These are phyloP conservation scores for Urochloa ruziziensis DNA, from an alignment of 176 grass and related monocot species.

Conservation along the genomic window DNA sequence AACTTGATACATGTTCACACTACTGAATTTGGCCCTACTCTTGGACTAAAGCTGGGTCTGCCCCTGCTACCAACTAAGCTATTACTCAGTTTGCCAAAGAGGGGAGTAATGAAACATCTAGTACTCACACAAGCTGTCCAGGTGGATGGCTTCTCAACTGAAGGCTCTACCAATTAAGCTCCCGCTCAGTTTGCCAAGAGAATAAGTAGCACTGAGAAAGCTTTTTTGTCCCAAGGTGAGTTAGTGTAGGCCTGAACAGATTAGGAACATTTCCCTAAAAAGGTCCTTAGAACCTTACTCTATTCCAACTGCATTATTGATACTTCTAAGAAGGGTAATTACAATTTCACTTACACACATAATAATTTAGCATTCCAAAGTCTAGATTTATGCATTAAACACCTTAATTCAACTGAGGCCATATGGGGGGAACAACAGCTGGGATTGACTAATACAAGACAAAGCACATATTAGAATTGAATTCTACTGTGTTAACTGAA, in stretches of 20 bases:
- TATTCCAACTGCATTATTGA: not conserved
- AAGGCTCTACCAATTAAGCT: not conserved
- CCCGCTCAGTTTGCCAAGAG: not conserved
- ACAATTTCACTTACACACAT: not conserved
- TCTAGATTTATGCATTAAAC: constrained; percentile 12
- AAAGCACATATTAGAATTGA: not conserved
- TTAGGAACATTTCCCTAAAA: not conserved
- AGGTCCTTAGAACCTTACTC: not conserved
- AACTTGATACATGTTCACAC: too few species aligned
- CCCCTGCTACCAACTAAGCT: too few species aligned
- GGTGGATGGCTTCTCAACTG: not conserved
- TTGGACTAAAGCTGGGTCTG: too few species aligned
- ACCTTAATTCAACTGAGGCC: constrained; percentile 1
- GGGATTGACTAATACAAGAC: not conserved
- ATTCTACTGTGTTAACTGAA: constrained; percentile 2
- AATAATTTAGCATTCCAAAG: not conserved
- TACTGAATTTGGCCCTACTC: too few species aligned
- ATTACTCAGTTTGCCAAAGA: not conserved
- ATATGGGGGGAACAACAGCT: constrained; percentile 2
- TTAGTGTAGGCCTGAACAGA: not conserved
- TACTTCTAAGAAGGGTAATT: not conserved
- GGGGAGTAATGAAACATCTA: not conserved
- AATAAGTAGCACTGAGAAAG: not conserved
- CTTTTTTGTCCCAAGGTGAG: not conserved
- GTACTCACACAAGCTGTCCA: not conserved